Evolutionary conservation across 2,329 filamentous ascomycete genomes (phyloP), one percentile per base, ranked within the genome.

Genomic region (Hypoxylon sp.): DNA sequence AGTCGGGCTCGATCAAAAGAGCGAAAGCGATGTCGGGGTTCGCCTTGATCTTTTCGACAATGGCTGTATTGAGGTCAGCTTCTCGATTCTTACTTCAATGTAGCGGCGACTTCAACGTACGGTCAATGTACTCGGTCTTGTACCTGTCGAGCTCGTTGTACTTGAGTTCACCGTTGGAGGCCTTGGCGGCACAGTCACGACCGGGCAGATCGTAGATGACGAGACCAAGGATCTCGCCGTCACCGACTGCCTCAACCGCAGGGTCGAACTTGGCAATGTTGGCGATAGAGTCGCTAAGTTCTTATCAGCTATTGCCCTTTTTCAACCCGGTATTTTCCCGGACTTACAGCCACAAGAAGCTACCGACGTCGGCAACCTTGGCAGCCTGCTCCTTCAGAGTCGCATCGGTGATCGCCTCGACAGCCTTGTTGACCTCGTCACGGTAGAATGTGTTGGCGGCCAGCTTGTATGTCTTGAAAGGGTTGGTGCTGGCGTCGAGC

Each of bases 131-230:
- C 55, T 73, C 59, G 18, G 78, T 76, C 80, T 85, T 83, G 80
- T 87, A 87, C 72, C 81, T 82, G 74, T 78, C 75, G 38, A 83
- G 75, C 62, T 85, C 83, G 46, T 79, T 80, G 67, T 84, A 78
- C 59, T 80, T 80, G 28, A 87, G 83, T 76, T 87, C 85, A 75
- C 85, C 85, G 75, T 87, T 87, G 73, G 84, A 86, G 40, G 85
- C 85, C 49, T 83, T 82, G 14, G 85, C 85, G 52, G 85, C 83
- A 72, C 85, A 88, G 78, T 88, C 85, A 76, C 85, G 84, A 69
- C 86, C 85, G 28, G 85, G 85, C 20, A 88, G 81, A 74, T 87
- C 82, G 75, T 88, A 88, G 69, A 88, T 81, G 65, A 87, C 85
- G 50, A 87, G 80, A 69, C 78, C 79, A 18, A 78, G 75, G 65